phyloP scores from a whole-genome alignment of 345 rosid genomes.

The Rubroshorea leprosula region DNA sequence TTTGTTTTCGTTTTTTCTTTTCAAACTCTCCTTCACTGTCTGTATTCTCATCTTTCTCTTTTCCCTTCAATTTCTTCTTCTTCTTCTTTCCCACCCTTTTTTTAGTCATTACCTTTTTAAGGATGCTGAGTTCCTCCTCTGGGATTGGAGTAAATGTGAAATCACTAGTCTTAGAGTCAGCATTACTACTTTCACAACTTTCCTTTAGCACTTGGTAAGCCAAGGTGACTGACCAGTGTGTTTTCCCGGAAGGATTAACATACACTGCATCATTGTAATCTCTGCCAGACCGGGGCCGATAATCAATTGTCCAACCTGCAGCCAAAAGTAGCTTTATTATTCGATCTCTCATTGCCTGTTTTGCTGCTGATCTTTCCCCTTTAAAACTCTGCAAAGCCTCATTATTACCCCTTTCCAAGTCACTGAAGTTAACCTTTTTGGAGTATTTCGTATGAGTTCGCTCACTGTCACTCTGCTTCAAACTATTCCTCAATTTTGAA shows the following conservation, averaged over 20 bases:
- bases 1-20: constrained; percentile 24
- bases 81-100: constrained; percentile 48
- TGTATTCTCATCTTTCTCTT: constrained; percentile 20
- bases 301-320: constrained; percentile 87
- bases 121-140: constrained; percentile 56
- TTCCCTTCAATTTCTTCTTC: constrained; percentile 41
- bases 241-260: constrained; percentile 84
- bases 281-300: constrained; percentile 63
- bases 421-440: constrained; percentile 18
- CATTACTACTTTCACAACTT: constrained; percentile 36
- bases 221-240: constrained; percentile 92
- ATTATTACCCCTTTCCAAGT: constrained; percentile 15
- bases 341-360: constrained; percentile 56
- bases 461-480: constrained; percentile 17
- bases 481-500: constrained; percentile 12
- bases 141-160: constrained; percentile 61
- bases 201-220: constrained; percentile 66
- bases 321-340: constrained; percentile 58
- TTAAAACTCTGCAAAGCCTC: constrained; percentile 13
- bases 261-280: constrained; percentile 74
- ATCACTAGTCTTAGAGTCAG: constrained; percentile 33
- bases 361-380: constrained; percentile 29
- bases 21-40: constrained; percentile 23
- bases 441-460: constrained; percentile 16
- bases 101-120: constrained; percentile 38